Evolutionary conservation across 768 basidiomycete genomes (phyloP), one percentile per base, ranked within the genome.

Genomic region (Gelatoporia subvermispora): DNA sequence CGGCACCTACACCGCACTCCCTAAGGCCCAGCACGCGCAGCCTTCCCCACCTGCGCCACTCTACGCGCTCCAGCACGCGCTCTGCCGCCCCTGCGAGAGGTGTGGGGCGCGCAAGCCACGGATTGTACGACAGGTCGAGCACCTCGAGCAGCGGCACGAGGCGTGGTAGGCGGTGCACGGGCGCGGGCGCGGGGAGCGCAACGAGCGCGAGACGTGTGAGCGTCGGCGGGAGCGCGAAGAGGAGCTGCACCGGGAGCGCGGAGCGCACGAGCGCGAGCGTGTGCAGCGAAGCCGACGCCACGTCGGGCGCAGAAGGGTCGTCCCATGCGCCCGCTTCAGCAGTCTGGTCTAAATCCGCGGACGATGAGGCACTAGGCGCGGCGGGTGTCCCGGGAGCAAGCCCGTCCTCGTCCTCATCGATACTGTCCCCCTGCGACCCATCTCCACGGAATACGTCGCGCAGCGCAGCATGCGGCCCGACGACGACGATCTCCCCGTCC

Each of bases 51-150:
- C 76, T 72, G 4, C 48, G 50, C 87, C 85, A 89, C 36, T 77
- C 72, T 3, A 84, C 65, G 35, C 74, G 73, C 42, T 75, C 75
- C 17, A 84, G 53, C 10, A 67, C 65, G 40, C 68, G 59, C 22
- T 63, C 52, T 8, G 62, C 34, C 13, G 48, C 57, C 8, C 44
- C 52, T 1, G 47, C 35, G 28, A 13, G 7, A 31, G n/a, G n/a
- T n/a, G n/a, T n/a, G 16, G 45, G 45, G 15, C 51, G 43, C 24
- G 48, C 50, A 21, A 79, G 56, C 77, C 78, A 79, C 4, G 45
- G 34, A 43, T 88, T 88, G 60, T 76, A 85, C 1, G 87, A 89
- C 41, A 89, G 61, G 59, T 88, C 86, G 28, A 88, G 62, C 21
- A 82, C 58, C 18, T 75, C 66, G 22, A 89, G 66, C n/a, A 82